phyloP scores from a whole-genome alignment of 1,139 yeast genomes.

The Debaryomyces fabryi region DNA sequence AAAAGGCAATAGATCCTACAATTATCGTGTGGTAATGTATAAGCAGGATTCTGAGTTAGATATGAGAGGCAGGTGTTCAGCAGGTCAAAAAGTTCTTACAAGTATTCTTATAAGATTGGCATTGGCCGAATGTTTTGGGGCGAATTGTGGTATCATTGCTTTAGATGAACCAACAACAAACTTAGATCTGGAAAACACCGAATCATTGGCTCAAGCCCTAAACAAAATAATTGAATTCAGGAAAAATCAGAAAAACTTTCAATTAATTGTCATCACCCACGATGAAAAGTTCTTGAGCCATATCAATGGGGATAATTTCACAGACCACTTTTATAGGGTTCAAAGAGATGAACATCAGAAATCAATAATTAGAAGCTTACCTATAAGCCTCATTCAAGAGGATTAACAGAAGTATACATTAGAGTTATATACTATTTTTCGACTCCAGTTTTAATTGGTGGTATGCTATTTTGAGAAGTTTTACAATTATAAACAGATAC shows the following conservation, averaged over 20 bases:
- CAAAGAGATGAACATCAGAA: conserved; percentile 79
- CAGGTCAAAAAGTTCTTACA: conserved; percentile 96
- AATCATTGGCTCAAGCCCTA: conserved; percentile 81
- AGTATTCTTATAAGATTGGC: conserved; percentile 90
- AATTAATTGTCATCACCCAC: conserved; percentile 91
- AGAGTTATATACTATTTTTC: neutral
- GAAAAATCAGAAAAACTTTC: conserved; percentile 82
- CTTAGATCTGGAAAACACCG: conserved; percentile 86
- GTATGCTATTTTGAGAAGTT: neutral
- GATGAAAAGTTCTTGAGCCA: conserved; percentile 87
- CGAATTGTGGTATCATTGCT: conserved; percentile 93
- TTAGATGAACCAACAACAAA: conserved; percentile 98
- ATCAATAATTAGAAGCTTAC: conserved; percentile 62
- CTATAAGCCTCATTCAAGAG: conserved; percentile 43
- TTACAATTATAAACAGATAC: neutral
- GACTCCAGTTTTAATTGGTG: neutral
- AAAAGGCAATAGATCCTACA: conserved; percentile 73
- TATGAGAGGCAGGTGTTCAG: conserved; percentile 98
- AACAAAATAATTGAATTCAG: conserved; percentile 76
- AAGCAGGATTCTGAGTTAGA: conserved; percentile 91
- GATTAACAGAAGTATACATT: conserved; percentile 15
- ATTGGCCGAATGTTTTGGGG: conserved; percentile 93
- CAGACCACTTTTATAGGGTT: conserved; percentile 87
- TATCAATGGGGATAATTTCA: conserved; percentile 82
- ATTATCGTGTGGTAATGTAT: conserved; percentile 93